Conservation (phyloP, 2,329 filamentous ascomycete species). For the Aspergillus glaucus region DNA sequence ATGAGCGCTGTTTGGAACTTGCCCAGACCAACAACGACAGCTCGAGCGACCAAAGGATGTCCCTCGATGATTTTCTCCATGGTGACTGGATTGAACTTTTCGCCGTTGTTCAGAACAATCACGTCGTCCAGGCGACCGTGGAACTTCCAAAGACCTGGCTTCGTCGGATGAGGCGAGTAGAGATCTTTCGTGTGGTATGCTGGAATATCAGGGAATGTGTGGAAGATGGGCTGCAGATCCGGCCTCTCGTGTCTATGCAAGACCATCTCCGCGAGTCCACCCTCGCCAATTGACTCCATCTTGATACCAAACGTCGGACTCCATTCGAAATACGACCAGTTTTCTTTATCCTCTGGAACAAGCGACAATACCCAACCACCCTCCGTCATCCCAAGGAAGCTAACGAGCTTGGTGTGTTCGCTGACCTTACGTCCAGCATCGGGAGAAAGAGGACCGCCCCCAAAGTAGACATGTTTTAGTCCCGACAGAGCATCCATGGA, state of each 20-base stretch:
- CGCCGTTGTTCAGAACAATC: slow-evolving; percentile 40
- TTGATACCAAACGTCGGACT: slow-evolving; percentile 9
- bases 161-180: slow-evolving; percentile 15
- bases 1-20: slow-evolving; percentile 33
- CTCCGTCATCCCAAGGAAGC: slow-evolving; percentile 13
- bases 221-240: slow-evolving; percentile 8
- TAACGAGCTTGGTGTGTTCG: slow-evolving; percentile 1
- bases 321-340: slow-evolving; percentile 22
- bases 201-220: slow-evolving; percentile 14
- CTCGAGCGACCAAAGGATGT: slow-evolving; percentile 27
- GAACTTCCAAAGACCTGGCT: slow-evolving; percentile 12
- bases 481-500: slow-evolving; percentile 5
- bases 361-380: slow-evolving; percentile 8
- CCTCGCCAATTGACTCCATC: slow-evolving; percentile 10
- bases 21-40: slow-evolving; percentile 31
- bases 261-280: slow-evolving; percentile 16
- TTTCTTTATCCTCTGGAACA: slow-evolving; percentile 1
- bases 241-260: slow-evolving; percentile 4
- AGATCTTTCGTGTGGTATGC: slow-evolving; percentile 16
- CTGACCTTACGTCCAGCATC: slow-evolving; percentile 5
- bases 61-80: slow-evolving; percentile 33
- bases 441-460: slow-evolving; percentile 8
- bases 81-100: slow-evolving; percentile 40
- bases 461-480: slow-evolving; percentile 11
- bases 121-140: slow-evolving; percentile 33